Evolutionary conservation across 2,329 filamentous ascomycete genomes (phyloP), one percentile per base, ranked within the genome.

Genomic region (Aspergillus viridinutans): DNA sequence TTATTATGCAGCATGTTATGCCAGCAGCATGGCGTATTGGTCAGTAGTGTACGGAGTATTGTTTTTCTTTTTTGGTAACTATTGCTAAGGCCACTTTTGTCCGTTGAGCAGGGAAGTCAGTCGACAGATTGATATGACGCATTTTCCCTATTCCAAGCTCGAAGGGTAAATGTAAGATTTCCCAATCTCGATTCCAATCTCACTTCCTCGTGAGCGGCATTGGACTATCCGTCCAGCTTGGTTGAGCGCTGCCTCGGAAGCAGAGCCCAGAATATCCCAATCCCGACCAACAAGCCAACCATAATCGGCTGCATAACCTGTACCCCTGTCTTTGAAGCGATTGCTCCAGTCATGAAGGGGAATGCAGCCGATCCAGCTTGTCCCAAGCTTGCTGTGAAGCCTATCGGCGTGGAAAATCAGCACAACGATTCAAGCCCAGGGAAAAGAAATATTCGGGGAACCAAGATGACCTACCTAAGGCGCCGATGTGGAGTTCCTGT

Each of bases 271-370:
- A 67, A 64, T 17, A 65, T 40, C n/a, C 53, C 56, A 47, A 67
- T 60, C 25, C 63, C 63, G 17, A 62, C 38, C 14, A 67, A 48
- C 49, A 67, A 55, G 1, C 57, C 60, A n/a, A 67, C 48, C 63
- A 67, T 64, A 21, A 67, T 67, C n/a, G 64, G 64, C 26, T 65
- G 64, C 54, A 67, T 45, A 12, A 64, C 62, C 32, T 64, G 60
- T 21, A 67, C 63, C 2, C 64, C 64, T 4, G 56, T 59, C 23
- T 59, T 62, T 38, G 64, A 67, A 42, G 64, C 64, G 49, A 67
- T 60, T 2, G 63, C 62, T 12, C 64, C 64, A 4, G 64, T 66
- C 49, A 67, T 53, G 51, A 67, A 67, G 10, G 64, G 64, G 40
- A 67, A 67, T 17, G 63, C 63, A 28, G 64, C 64, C 17, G 63